Conservation (phyloP, 805 yeast genomes). For the Blastobotrys mokoenaii region DNA sequence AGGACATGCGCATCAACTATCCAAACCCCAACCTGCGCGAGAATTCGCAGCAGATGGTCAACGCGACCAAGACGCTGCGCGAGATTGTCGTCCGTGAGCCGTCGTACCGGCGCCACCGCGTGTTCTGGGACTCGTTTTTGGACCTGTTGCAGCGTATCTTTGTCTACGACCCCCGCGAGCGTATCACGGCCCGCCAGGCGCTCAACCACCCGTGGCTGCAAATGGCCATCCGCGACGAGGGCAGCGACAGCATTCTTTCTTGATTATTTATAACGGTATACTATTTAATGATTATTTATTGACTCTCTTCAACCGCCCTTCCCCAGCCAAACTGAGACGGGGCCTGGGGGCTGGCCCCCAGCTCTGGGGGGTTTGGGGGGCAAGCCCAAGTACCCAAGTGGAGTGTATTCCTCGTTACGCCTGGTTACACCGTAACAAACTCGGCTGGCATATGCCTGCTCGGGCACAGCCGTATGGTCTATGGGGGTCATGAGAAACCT, state of each 20-base stretch:
- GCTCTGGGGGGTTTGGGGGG: no score
- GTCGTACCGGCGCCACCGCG: slow-evolving; percentile 20
- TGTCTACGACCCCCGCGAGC: slow-evolving; percentile 59
- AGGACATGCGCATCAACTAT: slow-evolving; percentile 24
- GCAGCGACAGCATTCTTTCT: background rate
- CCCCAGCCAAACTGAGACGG: no score
- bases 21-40: slow-evolving; percentile 33
- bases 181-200: slow-evolving; percentile 71
- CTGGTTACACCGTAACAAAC: no score
- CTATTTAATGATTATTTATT: no score
- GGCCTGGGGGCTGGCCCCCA: no score
- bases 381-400: no score
- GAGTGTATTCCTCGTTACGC: no score
- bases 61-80: slow-evolving; percentile 30
- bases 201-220: slow-evolving; percentile 74
- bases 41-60: slow-evolving; percentile 28
- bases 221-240: slow-evolving; percentile 10
- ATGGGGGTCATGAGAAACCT: no score
- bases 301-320: no score
- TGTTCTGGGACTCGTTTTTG: slow-evolving; percentile 77
- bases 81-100: slow-evolving; percentile 18
- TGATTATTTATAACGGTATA: no score
- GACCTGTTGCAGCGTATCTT: slow-evolving; percentile 61
- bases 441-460: no score
- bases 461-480: no score